Evolutionary conservation across 345 rosid species (phyloP).

Genomic region (Syzygium grande): DNA sequence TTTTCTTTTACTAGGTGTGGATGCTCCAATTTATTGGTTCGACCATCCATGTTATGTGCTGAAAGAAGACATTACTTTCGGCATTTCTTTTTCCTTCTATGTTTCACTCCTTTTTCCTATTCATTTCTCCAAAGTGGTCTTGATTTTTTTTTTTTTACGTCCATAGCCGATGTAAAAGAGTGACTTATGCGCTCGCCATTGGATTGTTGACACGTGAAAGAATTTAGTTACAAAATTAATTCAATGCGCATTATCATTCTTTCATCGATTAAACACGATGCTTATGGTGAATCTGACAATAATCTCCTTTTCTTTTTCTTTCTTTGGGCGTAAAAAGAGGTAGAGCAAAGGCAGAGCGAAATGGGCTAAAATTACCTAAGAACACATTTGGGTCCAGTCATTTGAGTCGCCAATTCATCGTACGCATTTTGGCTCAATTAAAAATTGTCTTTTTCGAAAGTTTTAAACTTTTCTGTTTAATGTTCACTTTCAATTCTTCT

Average conservation of each 20-base stretch:
- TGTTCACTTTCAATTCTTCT: neutral
- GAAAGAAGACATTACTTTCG: neutral
- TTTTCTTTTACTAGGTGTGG: neutral
- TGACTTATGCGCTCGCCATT: neutral
- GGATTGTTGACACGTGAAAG: neutral
- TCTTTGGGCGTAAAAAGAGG: neutral
- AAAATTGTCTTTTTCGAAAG: constrained; percentile 1
- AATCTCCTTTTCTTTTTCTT: neutral
- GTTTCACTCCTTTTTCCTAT: neutral
- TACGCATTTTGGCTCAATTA: neutral
- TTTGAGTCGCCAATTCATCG: neutral
- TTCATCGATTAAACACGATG: neutral
- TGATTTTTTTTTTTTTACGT: neutral
- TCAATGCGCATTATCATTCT: neutral
- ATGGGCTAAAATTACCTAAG: neutral
- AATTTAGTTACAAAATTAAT: neutral
- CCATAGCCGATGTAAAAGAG: neutral
- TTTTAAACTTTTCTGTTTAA: neutral
- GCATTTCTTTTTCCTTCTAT: constrained; percentile 13
- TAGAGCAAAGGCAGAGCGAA: neutral
- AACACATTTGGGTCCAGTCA: neutral
- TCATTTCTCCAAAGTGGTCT: neutral
- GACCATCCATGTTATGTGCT: neutral
- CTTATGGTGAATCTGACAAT: neutral
- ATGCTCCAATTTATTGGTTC: neutral